Evolutionary conservation across 768 basidiomycete species (phyloP).

Genomic region (Trametes cingulata): DNA sequence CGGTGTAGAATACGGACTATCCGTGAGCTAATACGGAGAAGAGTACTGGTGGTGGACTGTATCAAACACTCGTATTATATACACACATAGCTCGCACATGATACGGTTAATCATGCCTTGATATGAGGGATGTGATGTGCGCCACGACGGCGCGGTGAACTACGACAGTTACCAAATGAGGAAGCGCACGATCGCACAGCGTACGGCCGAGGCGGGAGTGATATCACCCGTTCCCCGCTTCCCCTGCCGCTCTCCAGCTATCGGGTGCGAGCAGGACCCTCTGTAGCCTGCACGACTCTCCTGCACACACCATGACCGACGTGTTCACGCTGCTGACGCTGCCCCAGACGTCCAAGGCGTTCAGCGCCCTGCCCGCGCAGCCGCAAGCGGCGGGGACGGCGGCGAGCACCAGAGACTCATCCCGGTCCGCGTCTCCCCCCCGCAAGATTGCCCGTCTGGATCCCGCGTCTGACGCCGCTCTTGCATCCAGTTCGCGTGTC

Average conservation of each 20-base stretch:
- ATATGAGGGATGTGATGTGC: no score
- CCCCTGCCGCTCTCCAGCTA: not conserved
- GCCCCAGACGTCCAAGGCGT: constrained; percentile 27
- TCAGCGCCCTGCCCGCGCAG: constrained; percentile 20
- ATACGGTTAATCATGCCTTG: no score
- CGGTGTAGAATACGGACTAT: no score
- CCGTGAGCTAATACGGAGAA: no score
- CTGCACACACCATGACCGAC: constrained; percentile 21
- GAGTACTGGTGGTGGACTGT: not conserved
- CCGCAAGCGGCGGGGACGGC: constrained; percentile 1
- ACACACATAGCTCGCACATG: no score
- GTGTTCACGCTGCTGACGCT: constrained; percentile 28
- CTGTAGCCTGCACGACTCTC: not conserved
- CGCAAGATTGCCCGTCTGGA: constrained; percentile 70
- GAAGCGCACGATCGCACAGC: constrained; percentile 8
- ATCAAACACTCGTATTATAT: not conserved
- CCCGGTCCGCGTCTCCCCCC: constrained; percentile 56
- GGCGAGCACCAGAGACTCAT: constrained; percentile 27
- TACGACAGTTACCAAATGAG: constrained; percentile 5
- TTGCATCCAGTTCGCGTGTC: constrained; percentile 54
- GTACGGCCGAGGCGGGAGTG: not conserved
- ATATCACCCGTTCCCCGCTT: constrained; percentile 3
- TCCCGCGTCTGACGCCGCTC: constrained; percentile 66
- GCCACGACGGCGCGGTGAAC: not conserved
- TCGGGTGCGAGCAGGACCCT: not conserved